Conservation (phyloP, 352 stramenopile genomes). For the Phytophthora ramorum region DNA sequence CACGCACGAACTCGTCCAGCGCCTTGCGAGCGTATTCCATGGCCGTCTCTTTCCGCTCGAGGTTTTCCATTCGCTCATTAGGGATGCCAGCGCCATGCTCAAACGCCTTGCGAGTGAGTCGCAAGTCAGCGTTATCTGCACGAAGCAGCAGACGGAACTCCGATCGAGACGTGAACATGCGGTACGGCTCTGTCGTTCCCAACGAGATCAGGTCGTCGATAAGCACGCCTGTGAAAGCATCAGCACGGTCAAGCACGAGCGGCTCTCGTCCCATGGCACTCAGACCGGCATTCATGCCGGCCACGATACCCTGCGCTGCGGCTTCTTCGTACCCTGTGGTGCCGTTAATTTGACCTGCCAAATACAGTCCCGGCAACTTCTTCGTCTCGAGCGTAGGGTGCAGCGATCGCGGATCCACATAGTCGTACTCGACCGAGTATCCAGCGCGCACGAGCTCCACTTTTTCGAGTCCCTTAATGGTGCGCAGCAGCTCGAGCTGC, state of each 20-base stretch:
- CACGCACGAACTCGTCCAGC: conserved; percentile 65
- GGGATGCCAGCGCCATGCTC: conserved; percentile 80
- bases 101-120: conserved; percentile 94
- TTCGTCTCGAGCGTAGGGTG: conserved; percentile 96
- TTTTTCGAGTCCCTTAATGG: conserved; percentile 96
- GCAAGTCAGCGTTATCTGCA: conserved; percentile 97
- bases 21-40: conserved; percentile 61
- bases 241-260: conserved; percentile 94
- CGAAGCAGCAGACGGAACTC: conserved; percentile 91
- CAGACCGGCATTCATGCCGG: conserved; percentile 95
- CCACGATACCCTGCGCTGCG: conserved; percentile 97
- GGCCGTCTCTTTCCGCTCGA: conserved; percentile 87
- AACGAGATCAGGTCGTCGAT: conserved; percentile 98
- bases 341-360: conserved; percentile 99
- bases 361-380: conserved; percentile 91
- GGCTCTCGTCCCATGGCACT: conserved; percentile 59
- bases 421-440: conserved; percentile 99
- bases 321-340: conserved; percentile 99
- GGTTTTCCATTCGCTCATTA: conserved; percentile 73
- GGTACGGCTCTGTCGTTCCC: conserved; percentile 97
- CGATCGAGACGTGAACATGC: conserved; percentile 98
- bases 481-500: conserved; percentile 95
- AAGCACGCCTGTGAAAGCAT: conserved; percentile 98
- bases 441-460: conserved; percentile 95
- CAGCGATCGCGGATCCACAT: conserved; percentile 95